Evolutionary conservation across 208 protist genomes (phyloP).

Genomic region (Wallacemonas sp.): DNA sequence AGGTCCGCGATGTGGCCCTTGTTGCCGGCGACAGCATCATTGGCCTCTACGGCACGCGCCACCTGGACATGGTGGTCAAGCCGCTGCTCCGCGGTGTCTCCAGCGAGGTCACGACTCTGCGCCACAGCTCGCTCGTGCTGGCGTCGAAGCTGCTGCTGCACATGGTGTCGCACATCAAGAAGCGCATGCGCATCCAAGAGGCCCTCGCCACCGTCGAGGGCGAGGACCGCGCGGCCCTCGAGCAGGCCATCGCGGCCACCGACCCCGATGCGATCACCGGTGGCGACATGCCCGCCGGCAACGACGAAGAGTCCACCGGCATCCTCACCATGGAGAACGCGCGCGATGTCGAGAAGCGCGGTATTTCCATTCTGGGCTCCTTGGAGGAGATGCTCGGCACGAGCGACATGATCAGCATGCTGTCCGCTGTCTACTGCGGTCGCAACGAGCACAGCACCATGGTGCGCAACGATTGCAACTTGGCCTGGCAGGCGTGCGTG

Average conservation of each 20-base stretch:
- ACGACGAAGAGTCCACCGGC: conserved; percentile 19
- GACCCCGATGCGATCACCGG: conserved; percentile 32
- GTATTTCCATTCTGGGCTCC: conserved; percentile 79
- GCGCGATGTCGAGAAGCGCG: conserved; percentile 85
- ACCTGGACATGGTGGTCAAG: conserved; percentile 80
- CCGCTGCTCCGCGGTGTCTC: conserved; percentile 79
- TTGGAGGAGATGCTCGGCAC: conserved; percentile 84
- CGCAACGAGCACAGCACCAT: conserved; percentile 78
- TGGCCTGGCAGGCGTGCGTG: conserved; percentile 90
- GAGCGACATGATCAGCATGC: conserved; percentile 65
- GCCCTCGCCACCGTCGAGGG: conserved; percentile 25
- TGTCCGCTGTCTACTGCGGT: conserved; percentile 86
- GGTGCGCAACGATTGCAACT: conserved; percentile 80
- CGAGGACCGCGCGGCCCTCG: conserved; percentile 30
- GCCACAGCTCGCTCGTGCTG: conserved; percentile 90
- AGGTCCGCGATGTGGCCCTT: conserved; percentile 87
- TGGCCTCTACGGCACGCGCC: conserved; percentile 83
- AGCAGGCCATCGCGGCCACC: conserved; percentile 26
- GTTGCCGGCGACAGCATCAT: conserved; percentile 91
- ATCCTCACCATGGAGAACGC: conserved; percentile 81
- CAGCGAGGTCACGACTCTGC: conserved; percentile 83
- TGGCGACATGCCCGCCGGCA: conserved; percentile 19
- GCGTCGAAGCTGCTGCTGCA: conserved; percentile 89
- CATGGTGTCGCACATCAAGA: conserved; percentile 83
- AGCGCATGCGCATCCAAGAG: conserved; percentile 84